These are phyloP conservation scores for Aquilaria malaccensis DNA, from an alignment of 345 rosid species.

Conservation along the genomic window DNA sequence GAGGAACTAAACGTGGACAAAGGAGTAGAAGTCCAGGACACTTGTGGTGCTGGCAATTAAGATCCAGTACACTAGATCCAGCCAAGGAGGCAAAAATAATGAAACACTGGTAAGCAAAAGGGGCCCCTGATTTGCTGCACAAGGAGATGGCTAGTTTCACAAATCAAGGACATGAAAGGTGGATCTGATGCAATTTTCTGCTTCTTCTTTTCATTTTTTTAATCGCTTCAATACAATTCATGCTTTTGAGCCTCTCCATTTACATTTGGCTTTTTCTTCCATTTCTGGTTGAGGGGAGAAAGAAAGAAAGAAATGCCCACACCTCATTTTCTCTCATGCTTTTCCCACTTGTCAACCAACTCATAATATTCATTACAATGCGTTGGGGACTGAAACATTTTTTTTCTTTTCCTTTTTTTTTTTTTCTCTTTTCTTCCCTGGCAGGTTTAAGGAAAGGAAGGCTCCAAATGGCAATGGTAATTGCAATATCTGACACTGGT, in stretches of 20 bases:
- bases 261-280: slow-evolving; percentile 16
- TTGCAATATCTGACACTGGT: neutral
- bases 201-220: slow-evolving; percentile 5
- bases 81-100: slow-evolving; percentile 12
- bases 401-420: neutral
- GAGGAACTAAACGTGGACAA: slow-evolving; percentile 3
- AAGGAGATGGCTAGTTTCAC: slow-evolving; percentile 22
- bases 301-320: slow-evolving; percentile 4
- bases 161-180: slow-evolving; percentile 23
- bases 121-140: slow-evolving; percentile 27
- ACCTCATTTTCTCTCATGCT: slow-evolving; percentile 12
- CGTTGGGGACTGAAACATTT: neutral
- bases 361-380: slow-evolving; percentile 6
- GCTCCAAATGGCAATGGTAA: neutral
- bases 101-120: slow-evolving; percentile 5
- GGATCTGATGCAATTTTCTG: slow-evolving; percentile 15
- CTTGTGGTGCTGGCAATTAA: slow-evolving; percentile 11
- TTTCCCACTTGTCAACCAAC: slow-evolving; percentile 14
- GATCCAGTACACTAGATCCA: slow-evolving; percentile 6
- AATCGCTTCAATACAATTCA: slow-evolving; percentile 13
- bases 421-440: too few relatives aligned
- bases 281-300: slow-evolving; percentile 25
- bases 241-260: slow-evolving; percentile 18
- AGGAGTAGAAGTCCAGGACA: slow-evolving; percentile 8
- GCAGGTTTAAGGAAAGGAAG: neutral